phyloP scores from a whole-genome alignment of 345 rosid species.

The rapeseed (Brassica napus) region Da-Ae NC_063440.1:16314001-16314500 shows the following conservation, averaged over 20 bases:
- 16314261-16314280: background rate
- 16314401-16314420: too few relatives aligned
- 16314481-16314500: too few relatives aligned
- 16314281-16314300: background rate
- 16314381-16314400: too few relatives aligned
- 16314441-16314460: too few relatives aligned
- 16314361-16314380: background rate
- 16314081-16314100: slow-evolving; percentile 83
- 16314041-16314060: slow-evolving; percentile 84
- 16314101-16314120: slow-evolving; percentile 78
- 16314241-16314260: slow-evolving; percentile 15
- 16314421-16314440: too few relatives aligned
- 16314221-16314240: slow-evolving; percentile 26
- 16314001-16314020: slow-evolving; percentile 72
- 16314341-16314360: background rate
- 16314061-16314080: slow-evolving; percentile 88
- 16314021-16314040: slow-evolving; percentile 76
- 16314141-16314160: background rate
- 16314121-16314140: slow-evolving; percentile 34
- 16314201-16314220: slow-evolving; percentile 10
- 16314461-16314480: too few relatives aligned
- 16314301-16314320: background rate
- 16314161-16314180: slow-evolving; percentile 8
- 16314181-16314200: background rate
- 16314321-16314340: background rate